Percentiles rank a stretch among this genome's conserved stretches.
Conservation (phyloP, 2,329 filamentous ascomycete genomes). For the Hirsutella minnesotensis region DNA sequence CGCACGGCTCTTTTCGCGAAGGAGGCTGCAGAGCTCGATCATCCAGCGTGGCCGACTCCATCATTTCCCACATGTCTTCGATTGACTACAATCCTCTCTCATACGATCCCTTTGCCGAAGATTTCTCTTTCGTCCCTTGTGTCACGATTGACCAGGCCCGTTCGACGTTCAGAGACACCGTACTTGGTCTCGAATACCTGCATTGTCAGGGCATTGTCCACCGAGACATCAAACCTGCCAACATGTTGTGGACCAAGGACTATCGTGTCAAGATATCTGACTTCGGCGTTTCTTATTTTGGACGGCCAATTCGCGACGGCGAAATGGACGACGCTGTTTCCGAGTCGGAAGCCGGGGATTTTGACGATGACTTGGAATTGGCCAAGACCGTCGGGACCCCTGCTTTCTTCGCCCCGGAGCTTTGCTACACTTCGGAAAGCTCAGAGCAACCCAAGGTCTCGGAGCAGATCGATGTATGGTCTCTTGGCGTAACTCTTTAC, state of each 20-base stretch:
- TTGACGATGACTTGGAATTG: conserved; percentile 90
- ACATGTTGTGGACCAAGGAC: conserved; percentile 81
- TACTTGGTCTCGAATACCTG: too few species aligned
- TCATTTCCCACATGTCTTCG: conserved; percentile 56
- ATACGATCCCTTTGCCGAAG: conserved; percentile 65
- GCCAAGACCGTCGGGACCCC: conserved; percentile 97
- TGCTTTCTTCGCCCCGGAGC: too few species aligned
- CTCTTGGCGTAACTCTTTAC: conserved; percentile 88
- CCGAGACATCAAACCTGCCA: too few species aligned
- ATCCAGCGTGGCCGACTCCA: conserved; percentile 70
- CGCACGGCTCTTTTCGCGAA: conserved; percentile 60
- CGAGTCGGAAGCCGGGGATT: conserved; percentile 73
- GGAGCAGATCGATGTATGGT: conserved; percentile 95
- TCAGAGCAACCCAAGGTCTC: conserved; percentile 69
- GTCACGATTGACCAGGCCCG: conserved; percentile 78
- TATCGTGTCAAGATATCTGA: conserved; percentile 99
- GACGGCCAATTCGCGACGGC: conserved; percentile 72
- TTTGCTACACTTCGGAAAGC: conserved; percentile 70
- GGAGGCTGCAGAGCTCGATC: conserved; percentile 54
- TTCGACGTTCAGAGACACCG: conserved; percentile 71
- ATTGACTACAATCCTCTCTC: conserved; percentile 44
- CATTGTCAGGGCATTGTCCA: too few species aligned
- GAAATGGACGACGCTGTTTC: conserved; percentile 64
- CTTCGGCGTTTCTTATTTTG: conserved; percentile 96
- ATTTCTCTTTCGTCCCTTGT: conserved; percentile 86